These are phyloP conservation scores for Oryza officinalis DNA, from an alignment of 176 grass and related monocot species.

Conservation along the genomic window DNA sequence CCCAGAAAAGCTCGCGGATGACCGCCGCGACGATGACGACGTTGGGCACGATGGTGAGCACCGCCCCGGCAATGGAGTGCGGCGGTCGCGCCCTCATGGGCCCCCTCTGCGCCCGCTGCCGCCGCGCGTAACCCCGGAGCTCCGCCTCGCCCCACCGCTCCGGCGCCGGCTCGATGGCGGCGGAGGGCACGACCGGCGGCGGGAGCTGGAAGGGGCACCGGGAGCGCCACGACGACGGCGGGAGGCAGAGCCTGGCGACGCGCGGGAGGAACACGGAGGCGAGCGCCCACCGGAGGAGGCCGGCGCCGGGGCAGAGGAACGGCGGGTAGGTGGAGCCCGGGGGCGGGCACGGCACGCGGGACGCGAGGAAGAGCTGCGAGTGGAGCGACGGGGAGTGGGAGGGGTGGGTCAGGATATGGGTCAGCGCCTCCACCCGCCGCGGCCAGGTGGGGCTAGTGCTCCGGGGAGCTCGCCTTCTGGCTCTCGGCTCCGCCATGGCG, in stretches of 20 bases:
- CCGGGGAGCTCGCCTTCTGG: background rate
- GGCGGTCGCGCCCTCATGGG: slow-evolving; percentile 28
- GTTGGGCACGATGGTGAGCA: slow-evolving; percentile 41
- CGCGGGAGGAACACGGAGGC: slow-evolving; percentile 59
- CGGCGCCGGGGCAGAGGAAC: slow-evolving; percentile 62
- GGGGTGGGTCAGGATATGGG: slow-evolving; percentile 61
- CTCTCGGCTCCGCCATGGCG: slow-evolving; percentile 14
- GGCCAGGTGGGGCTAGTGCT: slow-evolving; percentile 28
- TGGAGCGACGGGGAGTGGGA: slow-evolving; percentile 72
- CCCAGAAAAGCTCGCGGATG: slow-evolving; percentile 47
- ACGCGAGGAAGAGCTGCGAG: slow-evolving; percentile 77
- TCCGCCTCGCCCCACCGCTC: slow-evolving; percentile 48
- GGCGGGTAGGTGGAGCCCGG: slow-evolving; percentile 53
- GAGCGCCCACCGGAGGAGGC: slow-evolving; percentile 60
- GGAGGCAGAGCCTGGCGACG: slow-evolving; percentile 52
- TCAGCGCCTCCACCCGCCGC: slow-evolving; percentile 48
- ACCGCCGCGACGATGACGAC: slow-evolving; percentile 25
- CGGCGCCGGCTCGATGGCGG: slow-evolving; percentile 55
- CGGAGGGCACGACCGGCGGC: slow-evolving; percentile 55
- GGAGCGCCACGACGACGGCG: slow-evolving; percentile 67
- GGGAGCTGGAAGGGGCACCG: slow-evolving; percentile 81
- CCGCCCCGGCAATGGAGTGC: slow-evolving; percentile 24
- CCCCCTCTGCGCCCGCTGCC: slow-evolving; percentile 37
- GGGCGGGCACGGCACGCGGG: slow-evolving; percentile 57
- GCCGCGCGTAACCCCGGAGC: slow-evolving; percentile 44